phyloP scores from a whole-genome alignment of 2,329 filamentous ascomycete species.

The Clarireedia homoeocarpa region DNA sequence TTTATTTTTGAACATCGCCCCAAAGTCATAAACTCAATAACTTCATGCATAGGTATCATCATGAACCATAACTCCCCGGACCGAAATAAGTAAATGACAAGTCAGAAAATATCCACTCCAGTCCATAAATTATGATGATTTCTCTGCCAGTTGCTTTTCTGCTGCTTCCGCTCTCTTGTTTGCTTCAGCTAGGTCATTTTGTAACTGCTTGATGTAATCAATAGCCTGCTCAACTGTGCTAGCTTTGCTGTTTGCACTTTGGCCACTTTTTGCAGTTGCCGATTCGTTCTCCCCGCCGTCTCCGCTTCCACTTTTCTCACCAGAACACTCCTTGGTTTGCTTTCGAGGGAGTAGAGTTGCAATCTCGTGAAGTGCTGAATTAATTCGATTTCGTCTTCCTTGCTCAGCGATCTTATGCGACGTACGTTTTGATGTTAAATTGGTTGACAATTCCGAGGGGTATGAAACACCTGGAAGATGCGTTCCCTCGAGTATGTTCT shows the following conservation, averaged over 20 bases:
- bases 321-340: slow-evolving; percentile 33
- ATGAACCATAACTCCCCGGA: not conserved
- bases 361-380: slow-evolving; percentile 86
- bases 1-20: not conserved
- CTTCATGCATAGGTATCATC: slow-evolving; percentile 10
- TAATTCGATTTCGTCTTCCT: slow-evolving; percentile 89
- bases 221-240: slow-evolving; percentile 97
- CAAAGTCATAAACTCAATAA: not conserved
- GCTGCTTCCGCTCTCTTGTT: slow-evolving; percentile 46
- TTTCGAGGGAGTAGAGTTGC: slow-evolving; percentile 69
- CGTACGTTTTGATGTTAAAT: slow-evolving; percentile 90
- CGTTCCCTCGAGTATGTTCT: slow-evolving; percentile 92
- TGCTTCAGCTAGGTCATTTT: slow-evolving; percentile 62
- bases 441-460: slow-evolving; percentile 83
- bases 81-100: not conserved
- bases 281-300: slow-evolving; percentile 42
- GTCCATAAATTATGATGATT: slow-evolving; percentile 2
- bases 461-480: slow-evolving; percentile 85
- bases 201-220: slow-evolving; percentile 82
- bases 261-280: slow-evolving; percentile 34
- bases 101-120: not conserved
- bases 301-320: slow-evolving; percentile 33
- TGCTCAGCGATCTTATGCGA: slow-evolving; percentile 98
- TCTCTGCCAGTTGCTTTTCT: slow-evolving; percentile 21
- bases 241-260: slow-evolving; percentile 77